phyloP scores from a whole-genome alignment of 2,329 filamentous ascomycete species.

The Chaetothyriales sp. region DNA sequence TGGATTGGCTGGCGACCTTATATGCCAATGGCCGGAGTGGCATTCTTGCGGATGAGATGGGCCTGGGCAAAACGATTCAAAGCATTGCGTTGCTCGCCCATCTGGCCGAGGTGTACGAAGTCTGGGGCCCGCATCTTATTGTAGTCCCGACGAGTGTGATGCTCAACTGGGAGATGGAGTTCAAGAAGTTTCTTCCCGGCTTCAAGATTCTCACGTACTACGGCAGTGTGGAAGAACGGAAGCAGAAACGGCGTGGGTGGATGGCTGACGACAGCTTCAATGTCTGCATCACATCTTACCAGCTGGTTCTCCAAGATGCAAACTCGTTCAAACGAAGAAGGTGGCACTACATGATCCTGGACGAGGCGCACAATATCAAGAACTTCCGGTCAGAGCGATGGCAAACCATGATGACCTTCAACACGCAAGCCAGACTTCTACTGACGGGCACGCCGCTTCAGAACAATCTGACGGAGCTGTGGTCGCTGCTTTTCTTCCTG shows the following conservation, averaged over 20 bases:
- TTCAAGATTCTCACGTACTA: conserved; percentile 98
- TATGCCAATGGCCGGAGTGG: conserved; percentile 90
- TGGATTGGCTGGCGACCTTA: conserved; percentile 89
- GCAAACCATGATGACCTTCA: conserved; percentile 89
- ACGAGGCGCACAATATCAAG: conserved; percentile 98
- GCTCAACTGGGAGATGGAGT: conserved; percentile 99
- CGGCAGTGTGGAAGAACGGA: conserved; percentile 80
- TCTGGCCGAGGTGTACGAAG: conserved; percentile 71
- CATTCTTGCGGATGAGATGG: conserved; percentile 96
- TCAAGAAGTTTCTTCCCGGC: conserved; percentile 93
- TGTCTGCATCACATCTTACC: conserved; percentile 94
- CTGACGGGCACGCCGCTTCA: conserved; percentile 91
- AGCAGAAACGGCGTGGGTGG: conserved; percentile 83
- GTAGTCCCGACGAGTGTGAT: conserved; percentile 97
- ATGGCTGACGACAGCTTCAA: conserved; percentile 89
- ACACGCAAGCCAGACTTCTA: conserved; percentile 71
- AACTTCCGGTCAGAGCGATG: conserved; percentile 97
- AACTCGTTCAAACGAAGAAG: conserved; percentile 80
- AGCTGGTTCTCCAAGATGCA: conserved; percentile 85
- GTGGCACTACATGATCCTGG: conserved; percentile 97
- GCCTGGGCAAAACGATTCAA: conserved; percentile 93
- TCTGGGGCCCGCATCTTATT: conserved; percentile 92
- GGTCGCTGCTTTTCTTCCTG: conserved; percentile 91
- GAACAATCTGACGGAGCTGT: conserved; percentile 91
- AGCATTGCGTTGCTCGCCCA: conserved; percentile 90